Conservation (phyloP, 2,329 filamentous ascomycete genomes). For the Ophiostoma ulmi region DNA sequence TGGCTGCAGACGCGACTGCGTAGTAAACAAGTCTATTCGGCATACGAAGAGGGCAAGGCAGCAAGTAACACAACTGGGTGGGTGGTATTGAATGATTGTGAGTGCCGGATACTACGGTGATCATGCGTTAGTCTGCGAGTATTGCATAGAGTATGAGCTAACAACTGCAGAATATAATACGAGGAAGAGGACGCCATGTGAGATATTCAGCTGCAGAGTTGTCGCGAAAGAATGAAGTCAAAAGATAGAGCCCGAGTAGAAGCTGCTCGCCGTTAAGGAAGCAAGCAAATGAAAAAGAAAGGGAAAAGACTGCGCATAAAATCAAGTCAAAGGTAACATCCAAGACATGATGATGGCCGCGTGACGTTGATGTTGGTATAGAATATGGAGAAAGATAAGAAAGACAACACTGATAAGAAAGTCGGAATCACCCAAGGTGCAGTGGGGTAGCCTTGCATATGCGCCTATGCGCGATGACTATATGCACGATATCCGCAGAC, state of each 20-base stretch:
- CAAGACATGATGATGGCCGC: not conserved
- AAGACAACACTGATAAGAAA: not conserved
- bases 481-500: slow-evolving; percentile 7
- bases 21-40: not conserved
- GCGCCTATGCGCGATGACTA: not conserved
- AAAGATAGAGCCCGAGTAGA: too few relatives aligned
- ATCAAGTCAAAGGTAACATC: not conserved
- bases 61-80: not conserved
- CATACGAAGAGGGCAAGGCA: not conserved
- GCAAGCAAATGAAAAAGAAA: not conserved
- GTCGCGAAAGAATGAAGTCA: not conserved
- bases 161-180: not conserved
- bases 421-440: not conserved
- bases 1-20: not conserved
- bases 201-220: not conserved
- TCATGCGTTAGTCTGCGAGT: not conserved
- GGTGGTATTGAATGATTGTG: not conserved
- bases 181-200: not conserved
- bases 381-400: not conserved
- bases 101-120: slow-evolving; percentile 5
- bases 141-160: not conserved
- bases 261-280: too few relatives aligned
- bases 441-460: slow-evolving; percentile 8
- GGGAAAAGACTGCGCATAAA: not conserved
- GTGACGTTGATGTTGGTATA: not conserved